Conservation (phyloP, 2,329 filamentous ascomycete species). For the Colletotrichum noveboracense region DNA sequence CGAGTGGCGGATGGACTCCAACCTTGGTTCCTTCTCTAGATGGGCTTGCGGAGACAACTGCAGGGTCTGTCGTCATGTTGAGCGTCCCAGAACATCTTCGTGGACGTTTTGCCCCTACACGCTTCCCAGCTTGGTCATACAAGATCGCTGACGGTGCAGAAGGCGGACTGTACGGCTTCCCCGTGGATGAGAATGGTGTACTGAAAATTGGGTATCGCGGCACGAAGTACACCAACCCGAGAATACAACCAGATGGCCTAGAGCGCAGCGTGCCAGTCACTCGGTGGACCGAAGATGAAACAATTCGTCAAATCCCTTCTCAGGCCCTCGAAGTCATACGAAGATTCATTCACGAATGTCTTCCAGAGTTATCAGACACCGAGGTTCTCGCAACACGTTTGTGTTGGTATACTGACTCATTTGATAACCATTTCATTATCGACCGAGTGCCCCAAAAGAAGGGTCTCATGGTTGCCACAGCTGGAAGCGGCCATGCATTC, state of each 20-base stretch:
- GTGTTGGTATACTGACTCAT: conserved; percentile 63
- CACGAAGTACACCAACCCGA: conserved; percentile 54
- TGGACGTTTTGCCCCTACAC: conserved; percentile 42
- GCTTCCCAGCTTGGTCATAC: conserved; percentile 51
- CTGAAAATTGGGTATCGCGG: conserved; percentile 57
- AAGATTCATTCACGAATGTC: conserved; percentile 40
- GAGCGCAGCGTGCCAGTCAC: conserved; percentile 46
- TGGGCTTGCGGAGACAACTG: conserved; percentile 51
- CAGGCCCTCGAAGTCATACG: conserved; percentile 32
- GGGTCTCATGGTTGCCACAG: conserved; percentile 62
- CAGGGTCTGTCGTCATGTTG: conserved; percentile 48
- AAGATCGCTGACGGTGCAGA: conserved; percentile 33
- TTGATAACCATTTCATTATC: conserved; percentile 59
- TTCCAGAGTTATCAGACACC: conserved; percentile 47
- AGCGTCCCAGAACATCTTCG: conserved; percentile 47
- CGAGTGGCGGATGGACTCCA: conserved; percentile 50
- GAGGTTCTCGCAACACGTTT: conserved; percentile 43
- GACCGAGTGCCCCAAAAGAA: conserved; percentile 32
- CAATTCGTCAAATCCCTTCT: conserved; percentile 28
- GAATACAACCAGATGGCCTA: conserved; percentile 36
- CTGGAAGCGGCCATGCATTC: conserved; percentile 66
- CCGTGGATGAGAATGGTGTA: conserved; percentile 44
- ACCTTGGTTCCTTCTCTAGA: conserved; percentile 43
- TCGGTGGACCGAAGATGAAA: conserved; percentile 33
- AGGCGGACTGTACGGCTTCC: conserved; percentile 54